Percentiles rank a stretch among this genome's conserved stretches.
Evolutionary conservation across 2,329 filamentous ascomycete species (phyloP).

Genomic region (Fusarium austroafricanum): DNA sequence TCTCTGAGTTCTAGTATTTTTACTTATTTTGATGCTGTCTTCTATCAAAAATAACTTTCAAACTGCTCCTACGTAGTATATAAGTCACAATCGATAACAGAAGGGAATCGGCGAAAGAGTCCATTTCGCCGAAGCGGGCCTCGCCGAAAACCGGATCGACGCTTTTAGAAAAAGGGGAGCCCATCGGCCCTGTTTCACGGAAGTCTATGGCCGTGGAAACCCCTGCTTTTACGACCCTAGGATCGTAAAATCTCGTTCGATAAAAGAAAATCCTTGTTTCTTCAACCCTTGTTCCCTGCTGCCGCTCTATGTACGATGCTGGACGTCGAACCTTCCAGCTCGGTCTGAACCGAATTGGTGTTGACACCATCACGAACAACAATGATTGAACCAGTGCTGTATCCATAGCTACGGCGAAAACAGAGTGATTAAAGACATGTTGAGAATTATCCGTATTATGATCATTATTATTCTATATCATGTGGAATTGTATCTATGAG

Average conservation of each 20-base stretch:
- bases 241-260: conserved; percentile 15
- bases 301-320: background rate
- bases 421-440: background rate
- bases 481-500: background rate
- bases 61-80: background rate
- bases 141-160: conserved; percentile 21
- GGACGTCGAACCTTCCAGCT: conserved; percentile 13
- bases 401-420: no score
- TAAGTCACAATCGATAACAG: background rate
- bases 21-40: no score
- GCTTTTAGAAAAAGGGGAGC: conserved; percentile 20
- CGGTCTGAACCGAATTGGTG: background rate
- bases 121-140: background rate
- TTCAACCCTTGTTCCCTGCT: conserved; percentile 2
- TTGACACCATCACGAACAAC: background rate
- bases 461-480: background rate
- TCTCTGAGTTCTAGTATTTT: no score
- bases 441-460: background rate
- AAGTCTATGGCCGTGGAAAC: conserved; percentile 19
- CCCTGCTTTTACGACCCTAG: conserved; percentile 19
- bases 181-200: conserved; percentile 31
- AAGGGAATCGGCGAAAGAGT: background rate
- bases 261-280: background rate
- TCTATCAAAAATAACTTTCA: no score
- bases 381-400: no score